phyloP scores from a whole-genome alignment of 352 stramenopile genomes.

The Phytophthora cryptogea region DNA sequence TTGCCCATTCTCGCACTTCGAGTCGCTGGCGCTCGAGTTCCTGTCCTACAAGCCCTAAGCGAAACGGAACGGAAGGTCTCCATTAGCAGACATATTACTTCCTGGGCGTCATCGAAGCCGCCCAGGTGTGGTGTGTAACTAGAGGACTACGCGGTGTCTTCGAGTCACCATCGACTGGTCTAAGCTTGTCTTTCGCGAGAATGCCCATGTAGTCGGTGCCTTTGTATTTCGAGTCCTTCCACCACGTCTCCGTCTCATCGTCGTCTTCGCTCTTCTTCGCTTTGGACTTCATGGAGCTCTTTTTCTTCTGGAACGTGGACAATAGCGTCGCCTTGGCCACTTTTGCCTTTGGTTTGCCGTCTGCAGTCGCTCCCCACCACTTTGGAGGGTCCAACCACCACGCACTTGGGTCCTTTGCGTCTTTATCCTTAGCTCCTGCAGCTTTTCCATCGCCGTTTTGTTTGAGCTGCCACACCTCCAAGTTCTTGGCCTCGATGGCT shows the following conservation, averaged over 20 bases:
- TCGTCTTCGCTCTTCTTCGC: constrained; percentile 14
- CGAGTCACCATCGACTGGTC: constrained; percentile 15
- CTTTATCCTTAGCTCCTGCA: constrained; percentile 9
- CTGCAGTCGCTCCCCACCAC: constrained; percentile 57
- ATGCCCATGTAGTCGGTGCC: constrained; percentile 61
- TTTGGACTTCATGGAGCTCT: constrained; percentile 12
- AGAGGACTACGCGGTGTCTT: constrained; percentile 40
- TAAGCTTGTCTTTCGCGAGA: constrained; percentile 30
- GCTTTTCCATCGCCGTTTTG: constrained; percentile 19
- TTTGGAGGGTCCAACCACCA: constrained; percentile 71
- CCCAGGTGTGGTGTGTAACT: constrained; percentile 49
- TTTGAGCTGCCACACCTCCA: constrained; percentile 58
- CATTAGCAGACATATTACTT: constrained; percentile 20
- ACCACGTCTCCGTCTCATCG: constrained; percentile 53
- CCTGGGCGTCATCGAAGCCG: constrained; percentile 24
- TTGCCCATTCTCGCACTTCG: constrained; percentile 71
- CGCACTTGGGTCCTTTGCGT: constrained; percentile 32
- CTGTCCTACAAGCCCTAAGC: constrained; percentile 33
- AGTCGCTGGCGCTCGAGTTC: constrained; percentile 57
- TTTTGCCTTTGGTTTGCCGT: constrained; percentile 30
- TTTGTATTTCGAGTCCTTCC: constrained; percentile 76
- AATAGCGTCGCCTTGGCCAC: constrained; percentile 20
- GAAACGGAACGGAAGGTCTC: background rate
- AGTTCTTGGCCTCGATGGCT: constrained; percentile 77
- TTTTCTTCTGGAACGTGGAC: constrained; percentile 31